Evolutionary conservation across 163 green algal genomes (phyloP).

Genomic region (Scenedesmus sp.): DNA sequence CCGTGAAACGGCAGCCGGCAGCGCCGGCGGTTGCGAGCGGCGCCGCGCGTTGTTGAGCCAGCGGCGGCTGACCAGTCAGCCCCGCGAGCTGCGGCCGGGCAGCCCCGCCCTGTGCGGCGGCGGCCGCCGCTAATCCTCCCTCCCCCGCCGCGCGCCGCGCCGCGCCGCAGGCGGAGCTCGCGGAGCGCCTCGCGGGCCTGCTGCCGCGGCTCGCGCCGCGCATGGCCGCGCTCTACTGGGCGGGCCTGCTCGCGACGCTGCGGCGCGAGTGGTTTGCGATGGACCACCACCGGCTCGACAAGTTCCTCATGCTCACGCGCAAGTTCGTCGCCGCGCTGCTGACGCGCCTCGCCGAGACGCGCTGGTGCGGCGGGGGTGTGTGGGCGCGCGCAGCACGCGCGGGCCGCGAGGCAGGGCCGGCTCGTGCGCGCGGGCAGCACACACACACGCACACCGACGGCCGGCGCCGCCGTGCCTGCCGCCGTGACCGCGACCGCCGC

Average conservation of each 20-base stretch:
- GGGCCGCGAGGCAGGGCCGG: not conserved
- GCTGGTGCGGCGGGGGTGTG: slow-evolving; percentile 41
- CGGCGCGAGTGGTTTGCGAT: slow-evolving; percentile 88
- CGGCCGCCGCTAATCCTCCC: no score
- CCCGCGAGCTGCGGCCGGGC: no score
- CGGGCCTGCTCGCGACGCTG: slow-evolving; percentile 79
- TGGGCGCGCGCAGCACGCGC: not conserved
- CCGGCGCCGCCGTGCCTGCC: no score
- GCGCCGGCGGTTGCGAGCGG: no score
- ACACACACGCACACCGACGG: not conserved
- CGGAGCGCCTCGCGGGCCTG: slow-evolving; percentile 66
- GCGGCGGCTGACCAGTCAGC: no score
- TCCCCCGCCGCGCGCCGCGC: not conserved
- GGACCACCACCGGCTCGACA: slow-evolving; percentile 89
- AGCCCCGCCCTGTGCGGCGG: no score
- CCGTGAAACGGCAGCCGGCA: no score
- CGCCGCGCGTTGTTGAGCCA: no score
- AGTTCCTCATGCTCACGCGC: slow-evolving; percentile 91
- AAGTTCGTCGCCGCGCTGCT: slow-evolving; percentile 72
- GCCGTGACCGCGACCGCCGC: not conserved
- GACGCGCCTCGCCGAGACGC: not conserved
- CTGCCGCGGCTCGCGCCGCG: slow-evolving; percentile 56
- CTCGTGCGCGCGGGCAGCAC: not conserved
- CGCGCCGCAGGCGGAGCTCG: slow-evolving; percentile 42
- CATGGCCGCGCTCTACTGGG: slow-evolving; percentile 67